These are phyloP conservation scores for Elongisporangium anandrum DNA, from an alignment of 352 stramenopile species.

Conservation along the genomic window DNA sequence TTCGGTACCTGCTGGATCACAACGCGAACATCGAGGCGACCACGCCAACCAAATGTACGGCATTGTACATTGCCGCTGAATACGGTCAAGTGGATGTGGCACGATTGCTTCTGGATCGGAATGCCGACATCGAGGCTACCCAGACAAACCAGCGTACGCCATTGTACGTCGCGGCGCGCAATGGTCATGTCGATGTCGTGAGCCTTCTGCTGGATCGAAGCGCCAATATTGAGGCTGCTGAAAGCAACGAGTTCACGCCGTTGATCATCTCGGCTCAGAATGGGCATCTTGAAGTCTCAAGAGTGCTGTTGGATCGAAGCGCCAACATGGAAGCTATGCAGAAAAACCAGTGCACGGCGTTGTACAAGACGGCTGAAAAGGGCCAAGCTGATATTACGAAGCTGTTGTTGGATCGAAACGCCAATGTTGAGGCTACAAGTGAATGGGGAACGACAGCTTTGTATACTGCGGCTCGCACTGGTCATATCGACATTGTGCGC, in stretches of 20 bases:
- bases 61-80: conserved; percentile 45
- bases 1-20: conserved; percentile 30
- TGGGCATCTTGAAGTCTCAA: not conserved
- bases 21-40: conserved; percentile 40
- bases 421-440: not conserved
- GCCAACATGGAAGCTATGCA: not conserved
- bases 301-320: not conserved
- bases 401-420: not conserved
- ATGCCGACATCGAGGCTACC: conserved; percentile 25
- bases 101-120: conserved; percentile 35
- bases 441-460: not conserved
- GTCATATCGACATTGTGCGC: not conserved
- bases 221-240: too few species aligned
- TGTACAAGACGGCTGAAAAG: not conserved
- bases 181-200: too few species aligned
- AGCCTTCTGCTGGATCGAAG: too few species aligned
- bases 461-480: not conserved
- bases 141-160: too few species aligned
- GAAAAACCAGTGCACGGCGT: not conserved
- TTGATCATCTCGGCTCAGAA: not conserved
- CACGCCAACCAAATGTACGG: conserved; percentile 38
- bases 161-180: too few species aligned
- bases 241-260: too few species aligned
- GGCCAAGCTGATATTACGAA: not conserved
- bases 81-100: conserved; percentile 47